Percentiles rank a stretch among this genome's conserved stretches.
Evolutionary conservation across 495 filamentous ascomycete genomes (phyloP).

Genomic region (Xylaria grammica): DNA sequence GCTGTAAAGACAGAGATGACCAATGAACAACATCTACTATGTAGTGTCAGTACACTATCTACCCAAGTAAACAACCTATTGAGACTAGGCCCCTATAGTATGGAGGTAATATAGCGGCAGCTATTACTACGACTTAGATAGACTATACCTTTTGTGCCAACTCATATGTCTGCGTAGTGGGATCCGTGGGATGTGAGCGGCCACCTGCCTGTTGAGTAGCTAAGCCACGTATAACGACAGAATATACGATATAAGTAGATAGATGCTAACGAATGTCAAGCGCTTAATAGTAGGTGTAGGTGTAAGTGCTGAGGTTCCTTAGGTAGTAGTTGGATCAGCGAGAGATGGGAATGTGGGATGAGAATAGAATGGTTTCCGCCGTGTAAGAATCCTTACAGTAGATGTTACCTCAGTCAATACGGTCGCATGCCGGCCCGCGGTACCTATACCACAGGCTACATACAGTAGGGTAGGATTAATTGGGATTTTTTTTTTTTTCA

Average conservation of each 20-base stretch:
- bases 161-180: neutral
- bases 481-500: too few relatives aligned
- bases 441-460: conserved; percentile 3
- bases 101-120: neutral
- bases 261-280: too few relatives aligned
- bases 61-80: too few relatives aligned
- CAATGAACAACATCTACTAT: too few relatives aligned
- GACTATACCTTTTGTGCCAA: neutral
- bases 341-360: too few relatives aligned
- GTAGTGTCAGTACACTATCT: too few relatives aligned
- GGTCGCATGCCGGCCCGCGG: conserved; percentile 17
- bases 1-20: too few relatives aligned
- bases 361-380: too few relatives aligned
- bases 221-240: neutral
- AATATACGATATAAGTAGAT: neutral
- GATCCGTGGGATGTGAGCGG: neutral
- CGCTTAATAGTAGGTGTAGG: neutral
- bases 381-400: conserved; percentile 9
- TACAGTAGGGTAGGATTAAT: neutral
- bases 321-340: too few relatives aligned
- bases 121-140: neutral
- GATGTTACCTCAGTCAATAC: too few relatives aligned
- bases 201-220: conserved; percentile 14
- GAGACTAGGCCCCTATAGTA: neutral
- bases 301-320: too few relatives aligned